A percentile compares a stretch with the other conserved stretches of the same genome.
Evolutionary conservation across 306 rosid species (phyloP).

Genomic region (Casuarina cunninghamiana): DNA sequence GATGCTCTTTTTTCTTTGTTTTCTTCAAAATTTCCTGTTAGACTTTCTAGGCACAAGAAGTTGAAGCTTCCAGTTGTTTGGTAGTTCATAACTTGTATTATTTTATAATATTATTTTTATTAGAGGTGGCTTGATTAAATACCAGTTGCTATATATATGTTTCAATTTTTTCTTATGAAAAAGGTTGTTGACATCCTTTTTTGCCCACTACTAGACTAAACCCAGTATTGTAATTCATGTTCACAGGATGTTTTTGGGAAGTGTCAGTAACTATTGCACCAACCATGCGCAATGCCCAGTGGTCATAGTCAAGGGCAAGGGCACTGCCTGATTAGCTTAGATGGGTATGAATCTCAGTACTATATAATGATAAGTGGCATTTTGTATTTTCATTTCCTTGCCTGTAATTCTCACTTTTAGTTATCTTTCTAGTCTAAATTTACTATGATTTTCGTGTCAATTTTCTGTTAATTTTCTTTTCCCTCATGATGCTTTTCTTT

Average conservation of each 20-base stretch:
- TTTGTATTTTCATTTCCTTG: slow-evolving; percentile 19
- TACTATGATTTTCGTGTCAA: neutral
- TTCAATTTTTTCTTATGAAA: neutral
- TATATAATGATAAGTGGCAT: slow-evolving; percentile 22
- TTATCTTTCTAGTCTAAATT: neutral
- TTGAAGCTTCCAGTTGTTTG: neutral
- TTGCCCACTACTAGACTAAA: slow-evolving; percentile 1
- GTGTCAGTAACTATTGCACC: slow-evolving; percentile 86
- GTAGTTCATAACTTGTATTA: neutral
- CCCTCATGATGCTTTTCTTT: neutral
- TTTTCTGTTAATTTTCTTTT: neutral
- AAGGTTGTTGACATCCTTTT: neutral
- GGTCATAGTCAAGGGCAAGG: slow-evolving; percentile 62
- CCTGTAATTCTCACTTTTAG: neutral
- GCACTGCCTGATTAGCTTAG: slow-evolving; percentile 27
- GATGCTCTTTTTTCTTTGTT: neutral
- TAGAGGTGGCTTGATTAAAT: neutral
- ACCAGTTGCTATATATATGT: neutral
- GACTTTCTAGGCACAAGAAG: no score
- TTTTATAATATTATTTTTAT: neutral
- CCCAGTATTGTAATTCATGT: neutral
- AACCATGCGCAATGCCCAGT: slow-evolving; percentile 76
- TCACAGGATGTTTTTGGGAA: slow-evolving; percentile 90
- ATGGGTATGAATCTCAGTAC: slow-evolving; percentile 38
- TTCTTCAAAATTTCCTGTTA: no score